Evolutionary conservation across 805 yeast species (phyloP), one percentile per base, ranked within the genome.

Genomic region (Brettanomyces sp.): DNA sequence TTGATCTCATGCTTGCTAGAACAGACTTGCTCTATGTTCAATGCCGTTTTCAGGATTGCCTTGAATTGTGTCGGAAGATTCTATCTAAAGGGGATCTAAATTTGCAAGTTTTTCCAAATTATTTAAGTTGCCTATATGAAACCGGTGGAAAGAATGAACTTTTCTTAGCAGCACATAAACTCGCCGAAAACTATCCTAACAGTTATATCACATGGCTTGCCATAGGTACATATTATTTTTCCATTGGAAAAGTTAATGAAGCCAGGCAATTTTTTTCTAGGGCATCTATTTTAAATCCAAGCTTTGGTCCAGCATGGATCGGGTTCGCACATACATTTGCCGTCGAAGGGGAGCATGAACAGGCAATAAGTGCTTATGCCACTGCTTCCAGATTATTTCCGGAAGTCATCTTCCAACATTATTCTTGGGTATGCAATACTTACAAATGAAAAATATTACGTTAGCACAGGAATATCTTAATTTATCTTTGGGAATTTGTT

Each of bases 311-410:
- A 44, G 95, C 98, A 1, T 93, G 99, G 99, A 80, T 93, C 33
- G 99, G 97, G 3, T 93, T 93, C 67, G 98, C 98, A 1, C 98
- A 91, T 58, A 90, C 98, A 0, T 93, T 90, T 74, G 96, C 96
- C 0, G 82, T 86, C 3, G 99, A 93, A 62, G 95, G 96, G n/a
- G 99, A 93, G 64, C 97, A 93, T 62, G 99, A 93, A 62, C 98
- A 93, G 64, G 98, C 98, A 1, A 84, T 93, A 22, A 84, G 96
- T 47, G 98, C 98, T 0, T 93, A 90, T 64, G 90, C 98, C 1
- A 90, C 95, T 11, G 97, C 97, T 0, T 88, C 96, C 1, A 70
- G 96, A 50, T 72, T 90, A 39, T 93, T 93, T 57, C 89, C 90
- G 95, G 95, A 1, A 82, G 90, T 3, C 97, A 93, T 61, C 66